A percentile compares a stretch with the other conserved stretches of the same genome.
Conservation (phyloP, 2,329 filamentous ascomycete species). For the Cordyceps cateniannulata region DNA sequence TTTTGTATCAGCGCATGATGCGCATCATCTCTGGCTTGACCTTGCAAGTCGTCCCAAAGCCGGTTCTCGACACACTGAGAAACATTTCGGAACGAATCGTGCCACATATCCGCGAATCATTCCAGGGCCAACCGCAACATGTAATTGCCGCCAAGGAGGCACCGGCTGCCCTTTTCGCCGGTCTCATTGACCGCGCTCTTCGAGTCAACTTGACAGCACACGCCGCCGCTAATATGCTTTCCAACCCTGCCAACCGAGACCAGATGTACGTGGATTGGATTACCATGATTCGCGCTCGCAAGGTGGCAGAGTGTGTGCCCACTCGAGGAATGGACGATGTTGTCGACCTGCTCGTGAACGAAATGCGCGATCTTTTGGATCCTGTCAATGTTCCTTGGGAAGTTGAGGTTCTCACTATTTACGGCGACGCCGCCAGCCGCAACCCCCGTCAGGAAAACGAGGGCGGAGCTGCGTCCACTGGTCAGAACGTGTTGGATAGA, state of each 20-base stretch:
- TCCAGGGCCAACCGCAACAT: constrained; percentile 77
- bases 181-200: constrained; percentile 77
- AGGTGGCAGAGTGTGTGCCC: constrained; percentile 57
- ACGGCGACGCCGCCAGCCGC: constrained; percentile 48
- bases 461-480: constrained; percentile 25
- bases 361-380: constrained; percentile 65
- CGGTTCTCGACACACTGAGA: constrained; percentile 78
- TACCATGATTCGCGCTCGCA: constrained; percentile 54
- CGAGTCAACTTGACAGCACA: constrained; percentile 91
- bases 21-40: constrained; percentile 83
- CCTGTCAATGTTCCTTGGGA: constrained; percentile 62
- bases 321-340: constrained; percentile 60
- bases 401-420: constrained; percentile 53
- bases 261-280: constrained; percentile 96
- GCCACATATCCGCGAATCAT: constrained; percentile 74
- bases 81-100: constrained; percentile 81
- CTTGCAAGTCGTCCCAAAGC: constrained; percentile 82
- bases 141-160: constrained; percentile 82
- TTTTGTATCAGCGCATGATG: constrained; percentile 96
- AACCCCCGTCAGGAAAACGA: constrained; percentile 33
- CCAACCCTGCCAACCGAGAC: constrained; percentile 80
- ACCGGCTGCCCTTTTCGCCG: constrained; percentile 82
- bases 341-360: constrained; percentile 54
- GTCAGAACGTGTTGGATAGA: constrained; percentile 67
- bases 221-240: constrained; percentile 86